Evolutionary conservation across 345 rosid species (phyloP), one percentile per base, ranked within the genome.

Genomic region (Gossypium bickii): DNA sequence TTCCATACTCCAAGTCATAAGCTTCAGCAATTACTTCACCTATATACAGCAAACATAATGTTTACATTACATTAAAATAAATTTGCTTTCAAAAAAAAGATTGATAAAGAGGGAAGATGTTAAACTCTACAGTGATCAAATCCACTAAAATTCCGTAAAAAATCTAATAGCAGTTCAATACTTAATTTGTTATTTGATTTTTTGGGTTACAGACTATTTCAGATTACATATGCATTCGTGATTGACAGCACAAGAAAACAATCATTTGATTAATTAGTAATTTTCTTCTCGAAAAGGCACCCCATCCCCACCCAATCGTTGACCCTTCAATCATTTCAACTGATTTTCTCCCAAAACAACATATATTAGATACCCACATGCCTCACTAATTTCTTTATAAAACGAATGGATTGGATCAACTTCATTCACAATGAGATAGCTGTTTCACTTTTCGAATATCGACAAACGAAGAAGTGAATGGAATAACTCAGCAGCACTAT

Each of bases 1-100:
- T 85, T 62, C 98, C 98, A 60, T 94, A 94, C 81, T 94, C 98
- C 57, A 94, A 89, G 76, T 74, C 94, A 38, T 94, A 92, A 55
- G 80, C 76, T 81, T 91, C 97, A 5, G 88, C 85, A 62, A 94
- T 87, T 57, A 89, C 97, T 76, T 85, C 81, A 78, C 92, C 97
- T 94, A 17, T 15, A 20, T 2, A 22, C 2, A 25, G 1, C 25
- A 59, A 62, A 12, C 13, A 38, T 7, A 7, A 44, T 18, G 20
- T 53, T 22, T 5, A 58, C 12, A 22, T 12, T 12, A 25, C 25
- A 38, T 52, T 45, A 3, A 51, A 18, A 51, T 34, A 34, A 34
- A 34, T 34, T 34, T 34, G 41, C 41, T 34, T 34, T 34, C 5
- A 34, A 34, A 6, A 34, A 27, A 16, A 60, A 13, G 4, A 25